Percentiles rank a stretch among this genome's conserved stretches.
phyloP scores from a whole-genome alignment of 352 stramenopile genomes.

The Pythium sukuiense region DNA sequence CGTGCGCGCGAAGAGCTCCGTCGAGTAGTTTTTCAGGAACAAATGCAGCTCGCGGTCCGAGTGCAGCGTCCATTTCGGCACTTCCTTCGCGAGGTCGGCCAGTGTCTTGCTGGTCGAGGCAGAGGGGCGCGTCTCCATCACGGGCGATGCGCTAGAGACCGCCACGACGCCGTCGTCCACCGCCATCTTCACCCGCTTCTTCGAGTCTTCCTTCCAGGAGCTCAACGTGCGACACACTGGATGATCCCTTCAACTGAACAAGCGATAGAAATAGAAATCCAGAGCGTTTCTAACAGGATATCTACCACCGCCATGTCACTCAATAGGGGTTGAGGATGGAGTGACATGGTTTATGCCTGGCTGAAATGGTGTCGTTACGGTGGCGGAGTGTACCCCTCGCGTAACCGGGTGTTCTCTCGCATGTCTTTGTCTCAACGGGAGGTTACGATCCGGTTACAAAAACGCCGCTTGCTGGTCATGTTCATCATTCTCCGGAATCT shows the following conservation, averaged over 20 bases:
- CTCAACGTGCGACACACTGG: slow-evolving; percentile 14
- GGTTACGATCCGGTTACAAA: slow-evolving; percentile 7
- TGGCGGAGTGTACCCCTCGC: background rate
- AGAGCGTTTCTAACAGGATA: slow-evolving; percentile 1
- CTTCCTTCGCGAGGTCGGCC: slow-evolving; percentile 26
- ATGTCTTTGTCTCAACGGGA: background rate
- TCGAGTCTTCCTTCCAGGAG: slow-evolving; percentile 7
- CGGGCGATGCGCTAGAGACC: slow-evolving; percentile 1
- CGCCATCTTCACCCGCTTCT: slow-evolving; percentile 4
- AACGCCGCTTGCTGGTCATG: background rate
- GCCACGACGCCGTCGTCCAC: slow-evolving; percentile 8
- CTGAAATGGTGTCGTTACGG: slow-evolving; percentile 3
- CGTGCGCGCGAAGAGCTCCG: slow-evolving; percentile 63
- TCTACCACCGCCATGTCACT: background rate
- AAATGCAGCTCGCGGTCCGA: slow-evolving; percentile 70
- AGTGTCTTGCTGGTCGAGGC: slow-evolving; percentile 9
- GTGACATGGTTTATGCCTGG: background rate
- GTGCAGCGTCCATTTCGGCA: slow-evolving; percentile 69
- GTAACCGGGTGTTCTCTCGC: background rate
- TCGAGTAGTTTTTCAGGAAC: slow-evolving; percentile 71
- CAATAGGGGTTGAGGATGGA: background rate
- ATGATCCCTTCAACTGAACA: slow-evolving; percentile 23
- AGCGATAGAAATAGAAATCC: slow-evolving; percentile 19
- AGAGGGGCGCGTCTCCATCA: slow-evolving; percentile 2
- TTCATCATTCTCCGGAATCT: background rate